Evolutionary conservation across 2,329 filamentous ascomycete genomes (phyloP).

Genomic region (Magnaporthiopsis incrustans): DNA sequence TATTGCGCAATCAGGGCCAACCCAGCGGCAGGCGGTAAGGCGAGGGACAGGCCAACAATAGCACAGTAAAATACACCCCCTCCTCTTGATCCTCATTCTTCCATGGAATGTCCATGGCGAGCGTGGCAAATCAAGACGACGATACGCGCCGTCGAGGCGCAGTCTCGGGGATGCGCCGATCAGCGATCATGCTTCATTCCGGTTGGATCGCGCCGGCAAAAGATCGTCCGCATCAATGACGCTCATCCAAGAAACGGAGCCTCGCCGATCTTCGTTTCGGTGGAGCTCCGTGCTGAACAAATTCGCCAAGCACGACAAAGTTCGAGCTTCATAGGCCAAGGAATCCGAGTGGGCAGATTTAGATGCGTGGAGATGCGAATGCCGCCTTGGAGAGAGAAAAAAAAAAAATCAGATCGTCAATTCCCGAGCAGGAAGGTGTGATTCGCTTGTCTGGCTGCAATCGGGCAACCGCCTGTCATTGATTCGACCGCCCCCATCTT

Average conservation of each 20-base stretch:
- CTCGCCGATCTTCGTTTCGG: not conserved
- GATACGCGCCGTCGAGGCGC: not conserved
- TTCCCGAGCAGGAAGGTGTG: not conserved
- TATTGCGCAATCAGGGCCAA: too few species aligned
- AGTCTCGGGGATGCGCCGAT: not conserved
- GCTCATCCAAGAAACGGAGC: not conserved
- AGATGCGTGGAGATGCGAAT: not conserved
- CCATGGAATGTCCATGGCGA: too few species aligned
- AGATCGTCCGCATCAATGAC: slow-evolving; percentile 6
- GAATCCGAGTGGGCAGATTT: too few species aligned
- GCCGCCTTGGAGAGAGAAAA: not conserved
- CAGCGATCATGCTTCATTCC: not conserved
- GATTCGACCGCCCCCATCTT: not conserved
- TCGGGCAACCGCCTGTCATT: not conserved
- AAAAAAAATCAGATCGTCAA: not conserved
- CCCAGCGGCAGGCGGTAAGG: too few species aligned
- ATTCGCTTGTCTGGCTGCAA: not conserved
- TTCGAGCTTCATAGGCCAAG: too few species aligned
- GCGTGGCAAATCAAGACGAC: not conserved
- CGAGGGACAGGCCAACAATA: not conserved
- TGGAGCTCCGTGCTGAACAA: not conserved
- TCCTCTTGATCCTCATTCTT: not conserved
- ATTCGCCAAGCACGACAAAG: too few species aligned
- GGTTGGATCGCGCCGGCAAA: not conserved
- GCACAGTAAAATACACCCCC: too few species aligned